A percentile compares a stretch with the other conserved stretches of the same genome.
Evolutionary conservation across 192 early-diverging fungal genomes (phyloP).

Genomic region (Backusella australiensis): DNA sequence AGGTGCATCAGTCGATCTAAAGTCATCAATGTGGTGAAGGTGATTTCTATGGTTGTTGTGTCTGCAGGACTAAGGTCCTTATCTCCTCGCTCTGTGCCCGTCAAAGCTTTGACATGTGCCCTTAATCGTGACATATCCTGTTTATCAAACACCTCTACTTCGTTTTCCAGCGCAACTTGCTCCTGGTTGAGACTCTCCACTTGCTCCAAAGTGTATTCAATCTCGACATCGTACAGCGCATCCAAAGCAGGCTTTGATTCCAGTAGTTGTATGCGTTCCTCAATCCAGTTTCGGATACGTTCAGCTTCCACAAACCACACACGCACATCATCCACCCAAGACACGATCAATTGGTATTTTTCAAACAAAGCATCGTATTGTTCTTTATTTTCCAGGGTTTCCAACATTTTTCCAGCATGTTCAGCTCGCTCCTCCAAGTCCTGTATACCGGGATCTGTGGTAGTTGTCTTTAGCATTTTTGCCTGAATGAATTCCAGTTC

Average conservation of each 20-base stretch:
- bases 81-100: slow-evolving; percentile 18
- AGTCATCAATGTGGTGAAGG: slow-evolving; percentile 38
- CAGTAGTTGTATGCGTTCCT: slow-evolving; percentile 29
- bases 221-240: slow-evolving; percentile 15
- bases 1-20: slow-evolving; percentile 37
- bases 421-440: slow-evolving; percentile 26
- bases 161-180: slow-evolving; percentile 30
- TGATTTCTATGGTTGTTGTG: slow-evolving; percentile 46
- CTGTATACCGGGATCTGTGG: slow-evolving; percentile 33
- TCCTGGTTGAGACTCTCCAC: slow-evolving; percentile 31
- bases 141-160: slow-evolving; percentile 40
- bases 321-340: slow-evolving; percentile 39
- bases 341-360: slow-evolving; percentile 23
- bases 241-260: slow-evolving; percentile 24
- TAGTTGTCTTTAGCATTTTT: slow-evolving; percentile 41
- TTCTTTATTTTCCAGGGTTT: neutral
- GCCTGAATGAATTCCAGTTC: slow-evolving; percentile 36
- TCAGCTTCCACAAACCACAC: slow-evolving; percentile 47
- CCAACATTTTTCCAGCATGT: slow-evolving; percentile 10
- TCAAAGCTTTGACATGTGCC: slow-evolving; percentile 42
- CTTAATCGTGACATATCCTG: slow-evolving; percentile 44
- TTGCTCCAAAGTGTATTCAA: slow-evolving; percentile 20
- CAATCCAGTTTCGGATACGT: slow-evolving; percentile 41
- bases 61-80: slow-evolving; percentile 42
- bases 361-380: slow-evolving; percentile 17